Percentiles rank a stretch among this genome's conserved stretches.
These are phyloP conservation scores for Caryopteris hybrid DNA, from an alignment of 305 asterid species.

Conservation along the genomic window DNA sequence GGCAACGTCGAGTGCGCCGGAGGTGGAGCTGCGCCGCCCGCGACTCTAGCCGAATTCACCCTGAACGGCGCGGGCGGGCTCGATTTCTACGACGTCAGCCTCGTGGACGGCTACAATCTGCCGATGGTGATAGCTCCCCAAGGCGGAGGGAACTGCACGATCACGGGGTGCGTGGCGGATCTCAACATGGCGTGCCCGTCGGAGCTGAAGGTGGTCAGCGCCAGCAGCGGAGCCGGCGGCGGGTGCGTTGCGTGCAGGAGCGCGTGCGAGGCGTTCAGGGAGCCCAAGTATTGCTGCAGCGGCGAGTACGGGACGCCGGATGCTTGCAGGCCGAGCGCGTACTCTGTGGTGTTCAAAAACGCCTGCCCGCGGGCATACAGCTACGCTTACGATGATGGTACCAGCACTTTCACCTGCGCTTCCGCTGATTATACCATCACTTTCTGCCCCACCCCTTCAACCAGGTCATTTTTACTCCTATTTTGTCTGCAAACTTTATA, in stretches of 20 bases:
- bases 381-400: constrained; percentile 66
- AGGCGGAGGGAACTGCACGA: constrained; percentile 45
- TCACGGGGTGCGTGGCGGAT: constrained; percentile 60
- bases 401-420: constrained; percentile 64
- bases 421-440: constrained; percentile 35
- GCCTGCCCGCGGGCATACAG: constrained; percentile 83
- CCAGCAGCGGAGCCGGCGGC: background rate
- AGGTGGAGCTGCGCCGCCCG: constrained; percentile 57
- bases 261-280: constrained; percentile 68
- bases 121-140: constrained; percentile 64
- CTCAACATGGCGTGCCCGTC: constrained; percentile 57
- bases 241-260: constrained; percentile 63
- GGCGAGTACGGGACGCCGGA: constrained; percentile 54
- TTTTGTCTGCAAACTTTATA: no score
- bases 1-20: constrained; percentile 59
- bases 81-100: constrained; percentile 77
- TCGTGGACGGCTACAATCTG: constrained; percentile 73
- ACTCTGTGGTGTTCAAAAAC: constrained; percentile 49
- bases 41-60: constrained; percentile 67
- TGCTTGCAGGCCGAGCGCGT: constrained; percentile 48
- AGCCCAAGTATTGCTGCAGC: constrained; percentile 57
- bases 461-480: constrained; percentile 22
- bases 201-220: constrained; percentile 45
- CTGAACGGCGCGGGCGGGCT: constrained; percentile 50
- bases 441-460: constrained; percentile 27